Evolutionary conservation across 768 basidiomycete genomes (phyloP).

Genomic region (Sporobolomyces pararoseus): DNA sequence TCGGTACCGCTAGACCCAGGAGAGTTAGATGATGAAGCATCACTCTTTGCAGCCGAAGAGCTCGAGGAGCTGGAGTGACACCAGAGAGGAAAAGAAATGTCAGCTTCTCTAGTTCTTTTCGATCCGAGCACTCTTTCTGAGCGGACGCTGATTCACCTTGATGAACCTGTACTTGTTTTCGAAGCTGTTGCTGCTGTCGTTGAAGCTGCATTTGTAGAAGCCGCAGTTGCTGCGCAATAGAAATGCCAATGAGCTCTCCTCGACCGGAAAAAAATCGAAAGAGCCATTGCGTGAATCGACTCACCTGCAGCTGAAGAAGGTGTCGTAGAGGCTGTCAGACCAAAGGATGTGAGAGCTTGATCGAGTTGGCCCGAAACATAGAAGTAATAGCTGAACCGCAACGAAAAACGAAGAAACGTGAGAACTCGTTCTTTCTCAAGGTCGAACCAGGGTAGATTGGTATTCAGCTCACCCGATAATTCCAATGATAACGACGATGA

Average conservation of each 20-base stretch:
- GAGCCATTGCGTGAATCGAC: background rate
- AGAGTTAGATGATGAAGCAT: too few species aligned
- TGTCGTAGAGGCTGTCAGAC: background rate
- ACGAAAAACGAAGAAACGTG: background rate
- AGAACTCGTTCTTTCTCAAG: too few species aligned
- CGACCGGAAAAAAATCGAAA: too few species aligned
- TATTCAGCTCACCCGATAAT: background rate
- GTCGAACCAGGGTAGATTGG: background rate
- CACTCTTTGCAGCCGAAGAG: too few species aligned
- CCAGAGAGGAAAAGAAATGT: too few species aligned
- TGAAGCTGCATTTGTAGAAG: background rate
- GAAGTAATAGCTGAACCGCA: constrained; percentile 7
- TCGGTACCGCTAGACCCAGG: too few species aligned
- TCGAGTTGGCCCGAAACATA: constrained; percentile 5
- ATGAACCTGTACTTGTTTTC: too few species aligned
- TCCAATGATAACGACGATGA: constrained; percentile 4
- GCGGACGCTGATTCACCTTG: too few species aligned
- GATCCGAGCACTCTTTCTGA: too few species aligned
- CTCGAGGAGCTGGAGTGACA: too few species aligned
- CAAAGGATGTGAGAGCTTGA: background rate
- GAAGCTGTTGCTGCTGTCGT: background rate
- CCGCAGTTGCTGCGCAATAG: background rate
- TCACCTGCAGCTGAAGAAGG: background rate
- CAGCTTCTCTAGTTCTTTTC: too few species aligned
- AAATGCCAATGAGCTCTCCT: too few species aligned